Base-by-base conservation (phyloP, 139 green algal species). In the Pleodorina starrii region DNA sequence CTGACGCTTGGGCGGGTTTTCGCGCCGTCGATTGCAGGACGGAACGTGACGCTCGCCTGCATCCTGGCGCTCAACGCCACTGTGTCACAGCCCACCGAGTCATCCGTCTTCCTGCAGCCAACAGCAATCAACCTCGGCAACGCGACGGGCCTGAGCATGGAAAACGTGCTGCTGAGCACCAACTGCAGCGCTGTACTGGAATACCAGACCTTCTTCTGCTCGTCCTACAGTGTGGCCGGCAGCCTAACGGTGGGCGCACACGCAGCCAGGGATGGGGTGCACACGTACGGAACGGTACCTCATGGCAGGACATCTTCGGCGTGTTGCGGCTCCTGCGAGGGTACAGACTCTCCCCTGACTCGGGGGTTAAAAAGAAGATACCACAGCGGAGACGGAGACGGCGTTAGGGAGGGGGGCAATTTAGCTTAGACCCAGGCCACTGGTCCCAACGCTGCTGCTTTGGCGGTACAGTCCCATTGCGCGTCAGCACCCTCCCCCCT, bases 141-240 rank as follows among this genome's bases (percentile, higher is more conserved):
- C 23, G 66, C n/a, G 0, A n/a, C 66, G 0, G 10, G 44, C 21
- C 46, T 88, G 3, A 16, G 5, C 23, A 68, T 88, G 63, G 9
- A 43, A 0, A 14, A 40, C 43, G 63, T 69, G 11, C 27, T 21
- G 19, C 68, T 88, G 5, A 66, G 44, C 43, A 83, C 69, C 48
- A 73, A 89, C 69, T 89, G 84, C 69, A 42, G 10, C 50, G 57
- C 69, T 3, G 48, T 89, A 21, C 35, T 74, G 10, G 32, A 46
- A 25, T 82, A 79, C 50, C 84, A 89, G 69, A 17, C 63, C 27
- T 74, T 74, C 36, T 38, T 89, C 11, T 89, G 84, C 84, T 35
- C 29, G 0, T 60, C 69, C 0, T 46, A 44, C 23, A 12, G n/a
- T 21, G 66, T 51, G 2, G 48, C 69, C 0, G 84, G 84, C 38